Base-by-base conservation (phyloP, 441 rosid species). In the Eruca vesicaria region DNA sequence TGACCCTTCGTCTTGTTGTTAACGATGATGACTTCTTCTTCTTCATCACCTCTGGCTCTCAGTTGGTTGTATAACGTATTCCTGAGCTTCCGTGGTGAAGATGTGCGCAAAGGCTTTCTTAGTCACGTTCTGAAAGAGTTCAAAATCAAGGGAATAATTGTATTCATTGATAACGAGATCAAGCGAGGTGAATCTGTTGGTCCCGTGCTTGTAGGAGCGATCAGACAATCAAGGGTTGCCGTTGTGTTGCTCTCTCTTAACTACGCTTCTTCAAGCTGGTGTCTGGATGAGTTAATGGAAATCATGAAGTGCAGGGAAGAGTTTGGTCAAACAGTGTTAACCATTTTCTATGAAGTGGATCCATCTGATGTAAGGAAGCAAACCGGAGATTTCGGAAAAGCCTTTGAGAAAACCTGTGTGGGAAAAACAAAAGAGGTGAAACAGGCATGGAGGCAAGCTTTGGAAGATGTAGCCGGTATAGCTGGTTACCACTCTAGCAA, bases 181-280 rank as follows among this genome's bases (percentile, higher is more conserved):
- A 10, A 35, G 14, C 32, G 63, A 36, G 69, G 76, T 1, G 2
- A 62, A 52, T 23, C 36, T 31, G 28, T 61, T 2, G 36, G 38
- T 33, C 76, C 63, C 4, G 23, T 2, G 56, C 56, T 50, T 18
- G 23, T 50, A 1, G 3, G 1, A 50, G 56, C 56, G 12, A 50
- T 50, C 16, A 53, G 50, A 48, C 65, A 59, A n/a, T 79, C 82
- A 26, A 60, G 32, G 19, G 15, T 69, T 11, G 63, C 65, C 2
- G 5, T 74, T 1, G 58, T 76, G 3, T 20, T 77, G 57, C 63
- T 77, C 53, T 77, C 80, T 2, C 18, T 6, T 9, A 65, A 64
- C 11, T 50, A 50, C 11, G 56, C 56, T 18, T 50, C 56, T 16
- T 50, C 56, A 9, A 50, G 56, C 12, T 50, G 56, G 56, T 50